A percentile compares a stretch with the other conserved stretches of the same genome.
phyloP scores from a whole-genome alignment of 805 yeast species.

The Saccharomycopsis schoenii region DNA sequence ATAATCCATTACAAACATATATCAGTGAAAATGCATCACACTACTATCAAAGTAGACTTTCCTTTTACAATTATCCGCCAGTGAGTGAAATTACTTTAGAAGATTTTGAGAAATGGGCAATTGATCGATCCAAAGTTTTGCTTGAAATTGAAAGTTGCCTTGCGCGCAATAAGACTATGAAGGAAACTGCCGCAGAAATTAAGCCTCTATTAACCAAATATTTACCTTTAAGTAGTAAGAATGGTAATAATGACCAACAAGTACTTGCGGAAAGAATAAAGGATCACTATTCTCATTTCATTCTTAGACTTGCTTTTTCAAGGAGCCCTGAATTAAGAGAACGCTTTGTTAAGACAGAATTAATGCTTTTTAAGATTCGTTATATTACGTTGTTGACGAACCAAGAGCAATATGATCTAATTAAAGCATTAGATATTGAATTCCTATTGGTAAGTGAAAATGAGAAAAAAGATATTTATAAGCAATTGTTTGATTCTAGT shows the following conservation, averaged over 20 bases:
- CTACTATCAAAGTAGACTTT: slow-evolving; percentile 50
- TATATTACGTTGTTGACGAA: slow-evolving; percentile 25
- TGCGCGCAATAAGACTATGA: slow-evolving; percentile 50
- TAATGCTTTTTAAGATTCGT: slow-evolving; percentile 62
- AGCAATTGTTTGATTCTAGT: slow-evolving; percentile 46
- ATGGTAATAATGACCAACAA: slow-evolving; percentile 26
- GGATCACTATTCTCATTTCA: slow-evolving; percentile 89
- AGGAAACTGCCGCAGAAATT: slow-evolving; percentile 56
- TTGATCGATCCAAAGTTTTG: slow-evolving; percentile 75
- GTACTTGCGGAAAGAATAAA: slow-evolving; percentile 58
- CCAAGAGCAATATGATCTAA: slow-evolving; percentile 64
- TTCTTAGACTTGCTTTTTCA: slow-evolving; percentile 81
- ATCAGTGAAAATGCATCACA: slow-evolving; percentile 24
- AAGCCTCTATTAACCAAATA: slow-evolving; percentile 54
- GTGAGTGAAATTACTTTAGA: slow-evolving; percentile 79
- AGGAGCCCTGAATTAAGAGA: slow-evolving; percentile 73
- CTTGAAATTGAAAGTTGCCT: slow-evolving; percentile 74
- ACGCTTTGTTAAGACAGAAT: slow-evolving; percentile 71
- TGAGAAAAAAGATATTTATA: slow-evolving; percentile 45
- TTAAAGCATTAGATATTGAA: slow-evolving; percentile 53
- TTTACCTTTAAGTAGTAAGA: slow-evolving; percentile 47
- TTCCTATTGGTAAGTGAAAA: slow-evolving; percentile 59
- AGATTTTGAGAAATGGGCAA: slow-evolving; percentile 92
- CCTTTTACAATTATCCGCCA: slow-evolving; percentile 73
- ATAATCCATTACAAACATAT: slow-evolving; percentile 22